Evolutionary conservation across 345 rosid species (phyloP).

Genomic region (Citrus cavaleriei): DNA sequence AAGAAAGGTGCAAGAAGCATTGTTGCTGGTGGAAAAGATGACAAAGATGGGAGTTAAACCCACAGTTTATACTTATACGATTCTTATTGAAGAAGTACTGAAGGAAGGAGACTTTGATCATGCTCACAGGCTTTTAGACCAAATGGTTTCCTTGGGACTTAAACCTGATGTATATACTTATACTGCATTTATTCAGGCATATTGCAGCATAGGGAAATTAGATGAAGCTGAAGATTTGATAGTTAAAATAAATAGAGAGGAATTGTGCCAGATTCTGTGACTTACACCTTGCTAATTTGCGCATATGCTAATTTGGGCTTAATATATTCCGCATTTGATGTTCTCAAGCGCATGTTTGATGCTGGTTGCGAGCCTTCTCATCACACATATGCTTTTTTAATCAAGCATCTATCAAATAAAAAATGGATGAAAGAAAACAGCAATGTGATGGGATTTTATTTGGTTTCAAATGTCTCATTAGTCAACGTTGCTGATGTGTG

Average conservation of each 20-base stretch:
- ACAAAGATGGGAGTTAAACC: constrained; percentile 44
- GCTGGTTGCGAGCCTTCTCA: constrained; percentile 77
- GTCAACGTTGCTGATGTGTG: constrained; percentile 43
- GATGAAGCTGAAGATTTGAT: constrained; percentile 67
- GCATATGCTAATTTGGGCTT: constrained; percentile 62
- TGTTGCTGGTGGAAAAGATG: constrained; percentile 48
- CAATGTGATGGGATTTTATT: constrained; percentile 19
- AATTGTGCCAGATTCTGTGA: constrained; percentile 59
- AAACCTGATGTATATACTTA: constrained; percentile 71
- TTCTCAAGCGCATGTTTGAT: constrained; percentile 76
- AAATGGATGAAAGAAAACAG: constrained; percentile 33
- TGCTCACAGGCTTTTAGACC: constrained; percentile 45
- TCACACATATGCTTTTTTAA: constrained; percentile 54
- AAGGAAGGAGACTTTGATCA: constrained; percentile 60
- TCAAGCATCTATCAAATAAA: constrained; percentile 49
- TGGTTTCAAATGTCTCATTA: constrained; percentile 24
- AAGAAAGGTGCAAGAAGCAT: constrained; percentile 49
- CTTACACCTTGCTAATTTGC: constrained; percentile 57
- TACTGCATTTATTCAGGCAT: constrained; percentile 67
- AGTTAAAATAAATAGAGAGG: constrained; percentile 55
- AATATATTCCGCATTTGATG: constrained; percentile 59
- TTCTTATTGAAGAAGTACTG: constrained; percentile 56
- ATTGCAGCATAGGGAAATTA: constrained; percentile 57
- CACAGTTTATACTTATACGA: constrained; percentile 61
- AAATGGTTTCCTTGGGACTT: constrained; percentile 53